These are phyloP conservation scores for Pestalotiopsis sp. DNA, from an alignment of 2,329 filamentous ascomycete species.

Conservation along the genomic window DNA sequence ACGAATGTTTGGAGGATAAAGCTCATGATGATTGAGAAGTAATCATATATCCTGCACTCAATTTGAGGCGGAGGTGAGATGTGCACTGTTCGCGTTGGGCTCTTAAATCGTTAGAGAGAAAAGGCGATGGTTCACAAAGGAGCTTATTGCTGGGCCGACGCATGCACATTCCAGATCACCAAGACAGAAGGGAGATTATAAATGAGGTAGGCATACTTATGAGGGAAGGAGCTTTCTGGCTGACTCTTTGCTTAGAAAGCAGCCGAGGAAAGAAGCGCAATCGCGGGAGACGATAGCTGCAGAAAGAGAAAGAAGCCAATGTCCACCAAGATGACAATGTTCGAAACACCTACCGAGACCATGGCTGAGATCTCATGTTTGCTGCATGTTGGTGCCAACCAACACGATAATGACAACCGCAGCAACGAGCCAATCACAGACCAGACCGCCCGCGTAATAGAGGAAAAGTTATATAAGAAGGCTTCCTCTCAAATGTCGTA, in stretches of 20 bases:
- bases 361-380: neutral
- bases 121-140: neutral
- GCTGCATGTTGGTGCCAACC: neutral
- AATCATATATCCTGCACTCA: neutral
- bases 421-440: neutral
- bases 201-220: neutral
- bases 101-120: neutral
- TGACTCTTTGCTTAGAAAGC: neutral
- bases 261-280: neutral
- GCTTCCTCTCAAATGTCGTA: neutral
- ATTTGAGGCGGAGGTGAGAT: neutral
- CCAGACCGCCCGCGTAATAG: neutral
- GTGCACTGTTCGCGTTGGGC: neutral
- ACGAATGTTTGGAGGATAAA: neutral
- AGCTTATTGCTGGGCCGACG: neutral
- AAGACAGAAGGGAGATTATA: neutral
- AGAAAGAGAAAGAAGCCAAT: conserved; percentile 53
- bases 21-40: neutral
- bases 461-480: neutral
- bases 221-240: neutral
- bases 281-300: conserved; percentile 50
- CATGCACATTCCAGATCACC: neutral
- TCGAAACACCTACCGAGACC: neutral
- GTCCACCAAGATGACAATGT: neutral
- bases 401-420: neutral